These are phyloP conservation scores for Plectranthus barbatus DNA, from an alignment of 257 asterid species.

Conservation along the genomic window DNA sequence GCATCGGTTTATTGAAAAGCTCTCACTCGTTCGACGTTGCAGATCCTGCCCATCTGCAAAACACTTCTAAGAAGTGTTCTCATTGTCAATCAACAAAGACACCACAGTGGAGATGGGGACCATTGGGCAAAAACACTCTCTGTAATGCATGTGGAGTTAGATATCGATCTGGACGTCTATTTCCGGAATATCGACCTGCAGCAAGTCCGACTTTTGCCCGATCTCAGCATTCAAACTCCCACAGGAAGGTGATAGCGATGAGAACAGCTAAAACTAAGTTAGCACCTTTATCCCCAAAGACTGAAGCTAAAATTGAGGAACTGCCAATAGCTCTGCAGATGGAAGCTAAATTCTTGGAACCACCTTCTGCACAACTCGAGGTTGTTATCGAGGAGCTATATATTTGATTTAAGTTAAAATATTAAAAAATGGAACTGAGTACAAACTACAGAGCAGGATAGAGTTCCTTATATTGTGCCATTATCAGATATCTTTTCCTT, in stretches of 20 bases:
- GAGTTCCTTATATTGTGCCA: not conserved
- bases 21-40: not conserved
- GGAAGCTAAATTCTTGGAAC: conserved; percentile 17
- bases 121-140: conserved; percentile 61
- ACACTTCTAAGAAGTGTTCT: conserved; percentile 37
- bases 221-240: conserved; percentile 51
- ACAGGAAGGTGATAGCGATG: conserved; percentile 45
- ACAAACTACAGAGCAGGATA: conserved; percentile 4
- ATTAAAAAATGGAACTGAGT: no score
- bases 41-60: not conserved
- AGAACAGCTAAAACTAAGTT: conserved; percentile 17
- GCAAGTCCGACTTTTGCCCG: conserved; percentile 76
- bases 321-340: conserved; percentile 30
- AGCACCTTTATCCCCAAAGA: conserved; percentile 28
- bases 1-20: not conserved
- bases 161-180: conserved; percentile 57
- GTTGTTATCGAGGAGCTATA: conserved; percentile 45
- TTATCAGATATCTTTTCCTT: not conserved
- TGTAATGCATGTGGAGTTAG: conserved; percentile 93
- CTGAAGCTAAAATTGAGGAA: conserved; percentile 20
- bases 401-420: conserved; percentile 18
- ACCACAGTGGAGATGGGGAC: conserved; percentile 83
- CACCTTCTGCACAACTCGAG: conserved; percentile 36
- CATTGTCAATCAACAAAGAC: conserved; percentile 69
- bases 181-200: conserved; percentile 76